These are phyloP conservation scores for Phytophthora megakarya DNA, from an alignment of 352 stramenopile genomes.

Conservation along the genomic window DNA sequence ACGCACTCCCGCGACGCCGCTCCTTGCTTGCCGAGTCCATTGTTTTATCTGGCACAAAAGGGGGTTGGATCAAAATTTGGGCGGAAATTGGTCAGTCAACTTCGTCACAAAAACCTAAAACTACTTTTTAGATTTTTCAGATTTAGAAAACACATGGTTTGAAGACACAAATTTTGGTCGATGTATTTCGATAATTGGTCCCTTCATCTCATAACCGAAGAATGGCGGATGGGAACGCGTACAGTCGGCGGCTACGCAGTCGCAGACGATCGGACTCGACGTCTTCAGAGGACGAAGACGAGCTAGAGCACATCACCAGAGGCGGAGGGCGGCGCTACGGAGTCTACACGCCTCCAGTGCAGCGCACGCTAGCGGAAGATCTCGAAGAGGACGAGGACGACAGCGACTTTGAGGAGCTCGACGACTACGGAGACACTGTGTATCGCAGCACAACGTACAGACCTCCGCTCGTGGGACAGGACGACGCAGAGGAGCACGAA, in stretches of 20 bases:
- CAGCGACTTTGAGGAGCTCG: constrained; percentile 45
- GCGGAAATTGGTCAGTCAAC: constrained; percentile 6
- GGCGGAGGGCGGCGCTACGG: constrained; percentile 15
- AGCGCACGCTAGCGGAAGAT: constrained; percentile 60
- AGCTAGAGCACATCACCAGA: constrained; percentile 12
- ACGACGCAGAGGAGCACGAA: constrained; percentile 36
- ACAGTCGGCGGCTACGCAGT: constrained; percentile 34
- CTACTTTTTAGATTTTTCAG: too few species aligned
- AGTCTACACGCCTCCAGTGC: constrained; percentile 57
- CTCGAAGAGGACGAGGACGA: constrained; percentile 50
- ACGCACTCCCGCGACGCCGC: constrained; percentile 25
- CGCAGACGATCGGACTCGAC: constrained; percentile 26
- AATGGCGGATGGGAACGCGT: constrained; percentile 32
- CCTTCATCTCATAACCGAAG: constrained; percentile 6
- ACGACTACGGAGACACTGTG: constrained; percentile 35
- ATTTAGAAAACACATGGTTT: too few species aligned
- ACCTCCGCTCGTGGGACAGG: constrained; percentile 24
- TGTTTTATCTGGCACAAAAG: constrained; percentile 9
- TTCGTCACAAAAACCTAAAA: not conserved
- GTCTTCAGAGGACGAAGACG: constrained; percentile 26
- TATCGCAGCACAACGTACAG: constrained; percentile 36
- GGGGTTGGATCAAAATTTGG: constrained; percentile 21
- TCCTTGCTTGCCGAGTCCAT: constrained; percentile 40
- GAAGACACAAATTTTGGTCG: not conserved
- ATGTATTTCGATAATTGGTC: not conserved